phyloP scores from a whole-genome alignment of 192 early-diverging fungal genomes.

The Phycomyces blakesleeanus region DNA sequence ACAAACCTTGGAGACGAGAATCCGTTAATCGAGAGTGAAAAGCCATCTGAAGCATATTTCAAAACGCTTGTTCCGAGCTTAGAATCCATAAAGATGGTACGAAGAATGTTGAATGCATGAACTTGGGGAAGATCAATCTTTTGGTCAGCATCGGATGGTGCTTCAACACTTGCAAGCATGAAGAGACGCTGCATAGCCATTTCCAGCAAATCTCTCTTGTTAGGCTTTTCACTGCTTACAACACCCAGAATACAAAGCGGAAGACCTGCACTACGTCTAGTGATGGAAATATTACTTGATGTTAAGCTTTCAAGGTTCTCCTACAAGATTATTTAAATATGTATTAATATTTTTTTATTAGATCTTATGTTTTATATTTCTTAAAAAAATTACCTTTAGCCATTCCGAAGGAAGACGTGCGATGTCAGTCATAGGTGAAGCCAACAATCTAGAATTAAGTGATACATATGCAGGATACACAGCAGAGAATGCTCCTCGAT shows the following conservation, averaged over 20 bases:
- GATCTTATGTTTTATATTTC: no score
- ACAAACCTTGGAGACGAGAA: slow-evolving; percentile 63
- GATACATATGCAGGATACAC: slow-evolving; percentile 76
- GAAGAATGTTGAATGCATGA: slow-evolving; percentile 88
- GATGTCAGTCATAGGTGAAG: slow-evolving; percentile 48
- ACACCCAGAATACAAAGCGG: slow-evolving; percentile 86
- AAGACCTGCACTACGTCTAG: slow-evolving; percentile 85
- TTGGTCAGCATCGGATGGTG: slow-evolving; percentile 50
- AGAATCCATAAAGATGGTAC: slow-evolving; percentile 81
- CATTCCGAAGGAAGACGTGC: slow-evolving; percentile 60
- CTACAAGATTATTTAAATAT: slow-evolving; percentile 9
- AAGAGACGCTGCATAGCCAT: slow-evolving; percentile 69
- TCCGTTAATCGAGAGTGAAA: slow-evolving; percentile 73
- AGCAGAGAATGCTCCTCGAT: slow-evolving; percentile 89
- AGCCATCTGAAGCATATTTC: slow-evolving; percentile 72
- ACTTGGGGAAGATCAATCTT: slow-evolving; percentile 86
- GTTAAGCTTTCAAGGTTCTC: slow-evolving; percentile 73
- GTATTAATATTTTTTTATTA: neutral
- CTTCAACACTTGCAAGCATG: slow-evolving; percentile 47
- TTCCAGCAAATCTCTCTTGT: slow-evolving; percentile 55
- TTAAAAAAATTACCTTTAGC: slow-evolving; percentile 78
- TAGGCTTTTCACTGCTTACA: slow-evolving; percentile 63
- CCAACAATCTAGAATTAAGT: slow-evolving; percentile 66
- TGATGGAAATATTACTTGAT: slow-evolving; percentile 78
- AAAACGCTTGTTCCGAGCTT: slow-evolving; percentile 69